Conservation (phyloP, 2,329 filamentous ascomycete species). For the Hymenoscyphus fraxineus region DNA sequence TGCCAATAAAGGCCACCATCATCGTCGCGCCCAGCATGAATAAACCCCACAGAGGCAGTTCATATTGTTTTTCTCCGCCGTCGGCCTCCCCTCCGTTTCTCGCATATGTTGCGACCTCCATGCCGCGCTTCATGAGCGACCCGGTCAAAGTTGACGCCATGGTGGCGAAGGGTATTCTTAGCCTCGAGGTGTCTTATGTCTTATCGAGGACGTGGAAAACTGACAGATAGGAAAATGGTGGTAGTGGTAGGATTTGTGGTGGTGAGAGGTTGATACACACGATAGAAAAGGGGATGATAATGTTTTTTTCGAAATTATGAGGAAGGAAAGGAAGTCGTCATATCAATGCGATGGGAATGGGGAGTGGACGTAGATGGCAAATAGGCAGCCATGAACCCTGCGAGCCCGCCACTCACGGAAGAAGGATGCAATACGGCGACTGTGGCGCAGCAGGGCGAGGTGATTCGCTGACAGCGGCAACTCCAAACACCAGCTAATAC, state of each 20-base stretch:
- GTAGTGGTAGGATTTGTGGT: neutral
- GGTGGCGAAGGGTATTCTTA: constrained; percentile 1
- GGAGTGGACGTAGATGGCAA: neutral
- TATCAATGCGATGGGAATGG: neutral
- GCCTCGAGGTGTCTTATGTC: neutral
- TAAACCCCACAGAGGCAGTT: constrained; percentile 27
- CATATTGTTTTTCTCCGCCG: neutral
- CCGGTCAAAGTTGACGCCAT: constrained; percentile 12
- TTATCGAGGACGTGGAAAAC: neutral
- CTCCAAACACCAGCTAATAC: neutral
- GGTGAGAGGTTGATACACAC: neutral
- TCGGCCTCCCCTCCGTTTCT: neutral
- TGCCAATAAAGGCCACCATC: constrained; percentile 11
- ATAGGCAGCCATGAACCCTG: neutral
- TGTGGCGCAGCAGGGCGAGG: neutral
- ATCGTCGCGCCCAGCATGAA: constrained; percentile 19
- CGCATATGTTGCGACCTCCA: constrained; percentile 1
- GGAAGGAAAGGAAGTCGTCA: constrained; percentile 3
- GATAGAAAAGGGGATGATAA: neutral
- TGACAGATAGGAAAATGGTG: neutral
- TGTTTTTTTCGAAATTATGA: neutral
- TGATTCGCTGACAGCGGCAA: neutral
- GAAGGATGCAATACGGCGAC: neutral
- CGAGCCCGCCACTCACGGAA: too few relatives aligned
- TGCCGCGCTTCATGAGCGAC: constrained; percentile 15